Evolutionary conservation across 192 early-diverging fungal genomes (phyloP), one percentile per base, ranked within the genome.

Genomic region (Backusella luteola): DNA sequence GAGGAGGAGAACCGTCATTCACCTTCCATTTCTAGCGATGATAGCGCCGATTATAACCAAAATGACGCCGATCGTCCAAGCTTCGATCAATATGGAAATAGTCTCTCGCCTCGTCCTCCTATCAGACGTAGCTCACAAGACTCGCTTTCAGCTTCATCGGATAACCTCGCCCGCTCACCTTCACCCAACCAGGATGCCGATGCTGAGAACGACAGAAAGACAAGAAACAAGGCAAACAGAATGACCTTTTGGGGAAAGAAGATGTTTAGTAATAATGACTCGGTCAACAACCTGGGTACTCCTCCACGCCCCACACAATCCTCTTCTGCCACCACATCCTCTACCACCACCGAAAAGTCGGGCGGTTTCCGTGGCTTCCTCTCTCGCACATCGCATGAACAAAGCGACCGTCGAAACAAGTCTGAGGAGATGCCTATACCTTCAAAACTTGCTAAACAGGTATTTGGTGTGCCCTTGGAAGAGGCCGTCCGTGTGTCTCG

Each of bases 381-480:
- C 4, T 69, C 73, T 29, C 76, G 76, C 8, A 44, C 73, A 5
- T 76, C 71, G 14, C 66, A 71, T 52, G 75, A 81, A 14, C 49
- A 71, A 15, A 63, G 49, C 52, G 77, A 85, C 42, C 67, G 41
- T 34, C 68, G 49, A 26, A 42, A 73, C 29, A 76, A 77, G 71
- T 49, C 34, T 12, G 15, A 21, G 44, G 67, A 41, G 26, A 44
- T 71, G 12, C 59, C 71, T 15, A 7, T 46, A 11, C 67, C 44
- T 42, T 66, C 44, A 6, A 72, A 69, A 32, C 79, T 75, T 19
- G 23, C 71, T 46, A 83, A 78, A 17, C 77, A 66, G 21, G 89
- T 98, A 6, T 99, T 99, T 91, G 96, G 96, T 2, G 90, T 94
- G 12, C 81, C 96, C 2, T 82, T 99, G 34, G 94, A 96, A 74